These are phyloP conservation scores for Neonectria sp. DNA, from an alignment of 2,329 filamentous ascomycete species.

Conservation along the genomic window DNA sequence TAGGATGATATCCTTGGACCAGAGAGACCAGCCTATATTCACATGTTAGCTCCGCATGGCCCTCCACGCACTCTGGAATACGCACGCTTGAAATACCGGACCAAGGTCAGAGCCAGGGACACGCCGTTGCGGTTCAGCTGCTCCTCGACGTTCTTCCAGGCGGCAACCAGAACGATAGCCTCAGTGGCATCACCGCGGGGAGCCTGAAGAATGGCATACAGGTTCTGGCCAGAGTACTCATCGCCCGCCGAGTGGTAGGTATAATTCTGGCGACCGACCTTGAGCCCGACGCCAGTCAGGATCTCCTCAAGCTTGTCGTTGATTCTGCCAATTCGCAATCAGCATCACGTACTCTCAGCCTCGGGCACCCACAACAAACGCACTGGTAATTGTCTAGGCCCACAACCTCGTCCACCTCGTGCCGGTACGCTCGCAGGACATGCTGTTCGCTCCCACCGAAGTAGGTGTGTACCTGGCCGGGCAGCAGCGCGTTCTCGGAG, in stretches of 20 bases:
- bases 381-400: constrained; percentile 69
- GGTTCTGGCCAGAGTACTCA: constrained; percentile 85
- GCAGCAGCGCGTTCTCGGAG: constrained; percentile 95
- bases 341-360: neutral
- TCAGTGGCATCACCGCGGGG: constrained; percentile 97
- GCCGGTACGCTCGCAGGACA: constrained; percentile 89
- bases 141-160: constrained; percentile 87
- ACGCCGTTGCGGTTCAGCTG: constrained; percentile 90
- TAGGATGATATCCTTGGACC: constrained; percentile 99
- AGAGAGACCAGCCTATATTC: constrained; percentile 87
- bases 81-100: constrained; percentile 91
- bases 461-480: constrained; percentile 97
- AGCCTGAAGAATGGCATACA: constrained; percentile 94
- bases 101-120: constrained; percentile 86
- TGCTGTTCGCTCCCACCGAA: constrained; percentile 97
- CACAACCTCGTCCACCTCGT: constrained; percentile 80
- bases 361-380: constrained; percentile 37
- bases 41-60: constrained; percentile 36
- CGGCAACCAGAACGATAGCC: constrained; percentile 91
- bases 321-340: constrained; percentile 57
- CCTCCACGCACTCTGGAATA: constrained; percentile 1
- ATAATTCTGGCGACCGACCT: constrained; percentile 90
- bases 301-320: constrained; percentile 83
- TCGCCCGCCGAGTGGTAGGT: constrained; percentile 85
- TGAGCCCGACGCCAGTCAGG: constrained; percentile 84